Percentiles rank a stretch among this genome's conserved stretches.
phyloP scores from a whole-genome alignment of 1,284 basidiomycete genomes.

The Heterobasidion parviporum region DNA sequence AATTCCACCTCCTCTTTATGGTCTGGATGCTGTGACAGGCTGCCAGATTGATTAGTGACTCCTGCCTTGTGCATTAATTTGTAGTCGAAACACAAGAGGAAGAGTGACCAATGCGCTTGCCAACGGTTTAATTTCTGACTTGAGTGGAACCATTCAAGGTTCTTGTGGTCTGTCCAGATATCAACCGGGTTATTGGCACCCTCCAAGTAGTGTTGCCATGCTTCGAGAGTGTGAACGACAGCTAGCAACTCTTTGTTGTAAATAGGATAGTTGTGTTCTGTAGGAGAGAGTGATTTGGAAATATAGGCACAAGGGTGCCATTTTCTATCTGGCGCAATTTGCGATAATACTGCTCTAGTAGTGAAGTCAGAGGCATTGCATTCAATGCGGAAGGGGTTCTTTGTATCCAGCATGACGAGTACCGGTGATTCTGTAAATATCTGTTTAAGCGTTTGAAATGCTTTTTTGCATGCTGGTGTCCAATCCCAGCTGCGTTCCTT shows the following conservation, averaged over 20 bases:
- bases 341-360: background rate
- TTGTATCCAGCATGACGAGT: background rate
- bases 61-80: background rate
- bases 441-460: background rate
- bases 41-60: too few relatives aligned
- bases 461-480: background rate
- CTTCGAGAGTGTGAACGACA: background rate
- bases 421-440: background rate
- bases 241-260: constrained; percentile 27
- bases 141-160: constrained; percentile 17
- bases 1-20: background rate
- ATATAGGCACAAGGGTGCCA: background rate
- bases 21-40: too few relatives aligned
- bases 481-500: background rate
- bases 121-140: constrained; percentile 11
- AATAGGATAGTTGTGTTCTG: constrained; percentile 21
- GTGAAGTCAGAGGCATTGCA: background rate
- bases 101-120: constrained; percentile 9
- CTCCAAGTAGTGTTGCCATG: constrained; percentile 18
- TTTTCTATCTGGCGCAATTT: background rate
- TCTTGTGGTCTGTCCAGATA: constrained; percentile 19
- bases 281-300: background rate
- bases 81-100: background rate
- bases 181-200: constrained; percentile 7
- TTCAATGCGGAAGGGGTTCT: background rate